Base-by-base conservation (phyloP, 2,329 filamentous ascomycete species). In the Tolypocladium ophioglossoides region DNA sequence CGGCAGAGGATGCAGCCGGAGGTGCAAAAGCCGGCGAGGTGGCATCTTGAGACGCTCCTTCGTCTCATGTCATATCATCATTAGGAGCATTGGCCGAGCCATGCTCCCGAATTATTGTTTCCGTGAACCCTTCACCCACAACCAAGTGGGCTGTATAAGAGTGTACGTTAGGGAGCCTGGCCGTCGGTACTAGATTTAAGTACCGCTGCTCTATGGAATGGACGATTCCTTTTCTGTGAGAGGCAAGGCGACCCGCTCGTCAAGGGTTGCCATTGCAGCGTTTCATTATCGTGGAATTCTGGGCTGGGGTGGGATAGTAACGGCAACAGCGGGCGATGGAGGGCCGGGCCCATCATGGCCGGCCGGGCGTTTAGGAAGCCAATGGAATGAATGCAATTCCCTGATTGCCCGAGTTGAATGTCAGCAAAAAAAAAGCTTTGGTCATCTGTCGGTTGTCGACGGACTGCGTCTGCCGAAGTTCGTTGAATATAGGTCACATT, bases 1-100 rank as follows among this genome's bases (percentile, higher is more conserved):
- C 54, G 22, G 53, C 56, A 18, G 27, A 30, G 22, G 54, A 51
- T 40, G 57, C 47, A 50, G 35, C 39, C 27, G 39, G 47, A 50
- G 32, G 32, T 37, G 48, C 48, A 27, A 49, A 49, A 6, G n/a
- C 34, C 32, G 47, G n/a, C 34, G 47, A 34, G 47, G 34, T 12
- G 30, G 47, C 32, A 22, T 20, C n/a, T 34, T 20, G n/a, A 37
- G 14, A 35, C 11, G 47, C 47, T 16, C 30, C 7, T 35, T 10
- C 47, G 32, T 30, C 24, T 30, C 41, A n/a, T 11, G 16, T 5
- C 41, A 30, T 16, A 30, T 46, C 16, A 24, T 46, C 41, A 46
- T 10, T 14, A 30, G 41, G 16, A 46, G 30, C 24, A 46, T n/a
- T 46, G 41, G 16, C 12, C 24, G 40, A 10, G 24, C 24, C 41